These are phyloP conservation scores for Botrytis medusae DNA, from an alignment of 2,329 filamentous ascomycete genomes.

Conservation along the genomic window DNA sequence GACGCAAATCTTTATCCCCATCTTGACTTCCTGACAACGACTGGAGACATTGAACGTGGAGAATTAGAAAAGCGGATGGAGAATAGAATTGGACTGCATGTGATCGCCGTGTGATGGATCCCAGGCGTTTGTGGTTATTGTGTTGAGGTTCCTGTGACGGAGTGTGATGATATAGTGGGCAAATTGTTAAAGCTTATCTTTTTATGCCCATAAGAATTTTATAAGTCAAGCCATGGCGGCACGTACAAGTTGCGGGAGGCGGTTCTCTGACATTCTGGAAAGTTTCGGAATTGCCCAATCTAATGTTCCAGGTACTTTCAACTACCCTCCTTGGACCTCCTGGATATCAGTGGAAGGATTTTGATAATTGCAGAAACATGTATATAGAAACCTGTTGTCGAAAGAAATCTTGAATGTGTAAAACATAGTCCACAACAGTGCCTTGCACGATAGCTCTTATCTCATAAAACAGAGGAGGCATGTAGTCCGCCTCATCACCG, in stretches of 20 bases:
- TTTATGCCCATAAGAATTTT: too few relatives aligned
- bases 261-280: too few relatives aligned
- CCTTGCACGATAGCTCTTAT: accelerated
- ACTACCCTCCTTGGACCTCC: accelerated
- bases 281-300: background rate
- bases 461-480: accelerated
- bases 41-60: background rate
- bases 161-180: too few relatives aligned
- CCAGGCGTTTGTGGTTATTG: too few relatives aligned
- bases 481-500: background rate
- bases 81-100: background rate
- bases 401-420: background rate
- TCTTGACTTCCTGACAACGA: background rate
- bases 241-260: too few relatives aligned
- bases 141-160: too few relatives aligned
- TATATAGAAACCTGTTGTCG: background rate
- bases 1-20: background rate
- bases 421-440: background rate
- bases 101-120: background rate
- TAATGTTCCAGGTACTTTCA: background rate
- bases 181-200: too few relatives aligned
- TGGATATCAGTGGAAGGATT: background rate
- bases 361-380: accelerated
- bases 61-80: background rate
- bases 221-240: too few relatives aligned